Conservation (phyloP, 2,329 filamentous ascomycete species). For the Ambrosiella beaveri region DNA sequence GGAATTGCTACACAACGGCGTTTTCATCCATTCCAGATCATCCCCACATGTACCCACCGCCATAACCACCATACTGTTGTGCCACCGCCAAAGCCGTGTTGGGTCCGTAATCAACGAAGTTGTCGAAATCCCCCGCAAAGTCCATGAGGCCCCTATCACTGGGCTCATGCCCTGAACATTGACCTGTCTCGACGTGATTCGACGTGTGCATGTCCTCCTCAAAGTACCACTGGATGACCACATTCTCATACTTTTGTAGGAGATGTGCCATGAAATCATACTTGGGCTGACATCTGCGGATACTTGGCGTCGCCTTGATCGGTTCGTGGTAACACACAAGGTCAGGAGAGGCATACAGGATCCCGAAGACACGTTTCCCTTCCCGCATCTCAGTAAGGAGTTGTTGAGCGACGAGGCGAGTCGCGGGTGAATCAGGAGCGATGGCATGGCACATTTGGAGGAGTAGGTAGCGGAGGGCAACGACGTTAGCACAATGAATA, state of each 20-base stretch:
- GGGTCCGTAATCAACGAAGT: background rate
- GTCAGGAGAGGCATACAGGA: conserved; percentile 23
- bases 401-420: conserved; percentile 22
- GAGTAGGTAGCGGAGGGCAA: conserved; percentile 26
- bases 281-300: conserved; percentile 25
- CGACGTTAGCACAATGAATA: conserved; percentile 20
- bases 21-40: background rate
- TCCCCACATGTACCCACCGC: background rate
- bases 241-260: conserved; percentile 23
- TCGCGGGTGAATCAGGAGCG: conserved; percentile 20
- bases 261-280: conserved; percentile 24
- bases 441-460: conserved; percentile 24
- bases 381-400: conserved; percentile 23
- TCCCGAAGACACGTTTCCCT: conserved; percentile 21
- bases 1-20: background rate
- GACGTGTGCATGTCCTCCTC: conserved; percentile 28
- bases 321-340: conserved; percentile 27
- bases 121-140: background rate
- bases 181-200: conserved; percentile 18
- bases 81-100: conserved; percentile 1
- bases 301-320: conserved; percentile 28
- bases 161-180: background rate
- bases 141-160: background rate
- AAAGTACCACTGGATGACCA: conserved; percentile 25
- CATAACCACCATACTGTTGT: background rate